Base-by-base conservation (phyloP, 257 asterid species). In the Thymus quinquecostatus region DNA sequence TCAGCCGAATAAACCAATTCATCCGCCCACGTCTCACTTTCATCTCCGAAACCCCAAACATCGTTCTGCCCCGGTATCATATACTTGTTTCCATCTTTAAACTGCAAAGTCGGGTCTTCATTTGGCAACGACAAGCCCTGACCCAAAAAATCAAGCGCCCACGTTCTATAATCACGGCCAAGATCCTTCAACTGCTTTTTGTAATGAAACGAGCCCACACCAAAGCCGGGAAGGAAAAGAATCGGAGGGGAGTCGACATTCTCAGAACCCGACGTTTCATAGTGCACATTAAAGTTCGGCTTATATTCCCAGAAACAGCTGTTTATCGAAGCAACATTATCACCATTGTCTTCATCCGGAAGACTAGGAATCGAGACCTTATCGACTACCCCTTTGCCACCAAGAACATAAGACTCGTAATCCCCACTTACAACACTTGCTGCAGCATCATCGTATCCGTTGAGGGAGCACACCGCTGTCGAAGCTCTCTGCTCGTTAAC, bases 171-270 rank as follows among this genome's bases (percentile, higher is more conserved):
- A 82, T 91, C 95, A 53, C 88, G 89, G 6, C 99, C 99, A 57
- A 94, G 96, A 89, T 91, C 99, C 81, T 85, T 84, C 11, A 94
- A 71, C 81, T 94, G 99, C 59, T 92, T 94, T 60, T 89, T 87
- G 69, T 91, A 94, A 71, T 94, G 99, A 80, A 94, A 94, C 36
- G 99, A 94, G 71, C 99, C 99, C 65, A 88, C 97, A 4, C 97
- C 99, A 75, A 94, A 94, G 40, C 97, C 97, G 4, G 99, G 99
- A 65, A 94, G 97, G 78, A 91, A 91, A 59, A 94, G 93, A 73
- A 94, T 82, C 0, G 96, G 79, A 1, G 97, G 92, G 32, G 96
- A 88, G 70, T 79, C 80, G 1, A 88, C 82, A 84, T 94, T 94
- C 72, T 75, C 81, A 67, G 83, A 76, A 12, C 99, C 99, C 7